Base-by-base conservation (phyloP, 2,329 filamentous ascomycete species). In the Xylariales sp. region DNA sequence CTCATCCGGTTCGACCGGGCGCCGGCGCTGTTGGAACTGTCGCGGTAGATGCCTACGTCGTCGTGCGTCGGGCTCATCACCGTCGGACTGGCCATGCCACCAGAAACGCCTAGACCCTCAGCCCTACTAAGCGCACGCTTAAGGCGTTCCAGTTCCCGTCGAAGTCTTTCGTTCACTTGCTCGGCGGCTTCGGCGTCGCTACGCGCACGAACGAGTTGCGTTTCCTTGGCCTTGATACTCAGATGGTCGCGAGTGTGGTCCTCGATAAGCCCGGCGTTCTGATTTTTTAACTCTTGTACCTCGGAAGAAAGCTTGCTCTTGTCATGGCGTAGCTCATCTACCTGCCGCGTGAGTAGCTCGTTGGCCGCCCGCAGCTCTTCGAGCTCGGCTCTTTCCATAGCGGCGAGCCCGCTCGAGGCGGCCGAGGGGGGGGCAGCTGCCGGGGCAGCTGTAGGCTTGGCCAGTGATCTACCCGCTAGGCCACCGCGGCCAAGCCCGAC, bases 141-240 rank as follows among this genome's bases (percentile, higher is more conserved):
- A 68, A 99, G 85, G 61, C 96, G 89, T 72, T 99, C 96, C 54
- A 97, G 91, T 81, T 99, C 96, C 62, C 94, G 89, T 69, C 92
- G 87, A 61, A 97, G 87, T 65, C 93, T 91, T 69, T 96, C 93
- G 60, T 96, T 94, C 66, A 90, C 91, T 75, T 94, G 90, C 78
- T 97, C 94, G 0, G 94, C 93, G 0, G 93, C 90, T 78, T 98
- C 95, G 39, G 91, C 92, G 76, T 99, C 96, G 72, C 92, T 94
- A 62, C 94, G 88, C 10, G 96, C 94, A 52, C 96, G 91, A 9
- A 98, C 95, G 5, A 99, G 87, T 75, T 99, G 96, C 3, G 96
- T 98, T 80, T 99, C 96, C 81, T 99, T 99, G 14, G 96, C 96
- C 80, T 98, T 98, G 82, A 99, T 97, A 74, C 94, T 96, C 49